These are phyloP conservation scores for Metschnikowia anglica DNA, from an alignment of 805 yeast genomes.

Conservation along the genomic window DNA sequence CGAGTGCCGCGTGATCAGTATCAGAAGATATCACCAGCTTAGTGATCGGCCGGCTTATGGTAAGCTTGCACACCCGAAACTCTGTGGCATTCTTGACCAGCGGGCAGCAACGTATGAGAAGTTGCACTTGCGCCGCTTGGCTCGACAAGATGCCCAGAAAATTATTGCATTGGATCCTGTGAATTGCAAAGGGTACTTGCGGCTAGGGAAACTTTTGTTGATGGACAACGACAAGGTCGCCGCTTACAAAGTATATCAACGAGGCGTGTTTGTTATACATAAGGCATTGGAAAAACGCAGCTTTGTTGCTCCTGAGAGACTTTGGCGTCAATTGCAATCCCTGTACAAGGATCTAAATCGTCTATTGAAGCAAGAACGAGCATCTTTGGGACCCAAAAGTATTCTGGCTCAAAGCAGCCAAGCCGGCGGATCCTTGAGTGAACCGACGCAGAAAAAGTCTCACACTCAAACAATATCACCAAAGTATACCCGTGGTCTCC, in stretches of 20 bases:
- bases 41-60: constrained; percentile 30
- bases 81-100: constrained; percentile 41
- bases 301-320: constrained; percentile 32
- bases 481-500: constrained; percentile 6
- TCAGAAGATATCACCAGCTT: constrained; percentile 25
- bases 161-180: constrained; percentile 41
- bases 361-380: constrained; percentile 21
- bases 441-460: background rate
- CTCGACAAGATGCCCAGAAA: constrained; percentile 38
- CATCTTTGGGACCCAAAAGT: background rate
- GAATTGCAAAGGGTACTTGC: constrained; percentile 49
- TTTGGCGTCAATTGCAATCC: constrained; percentile 27
- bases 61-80: constrained; percentile 35
- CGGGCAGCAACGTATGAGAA: constrained; percentile 52
- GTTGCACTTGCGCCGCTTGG: constrained; percentile 27
- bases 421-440: background rate
- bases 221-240: constrained; percentile 27
- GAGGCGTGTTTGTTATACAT: constrained; percentile 40
- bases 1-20: constrained; percentile 9
- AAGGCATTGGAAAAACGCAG: constrained; percentile 27
- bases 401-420: background rate
- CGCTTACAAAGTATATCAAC: constrained; percentile 37
- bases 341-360: constrained; percentile 27
- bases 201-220: constrained; percentile 40
- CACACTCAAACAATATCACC: background rate